Conservation (phyloP, 2,329 filamentous ascomycete genomes). For the Trichoderma lentiforme region DNA sequence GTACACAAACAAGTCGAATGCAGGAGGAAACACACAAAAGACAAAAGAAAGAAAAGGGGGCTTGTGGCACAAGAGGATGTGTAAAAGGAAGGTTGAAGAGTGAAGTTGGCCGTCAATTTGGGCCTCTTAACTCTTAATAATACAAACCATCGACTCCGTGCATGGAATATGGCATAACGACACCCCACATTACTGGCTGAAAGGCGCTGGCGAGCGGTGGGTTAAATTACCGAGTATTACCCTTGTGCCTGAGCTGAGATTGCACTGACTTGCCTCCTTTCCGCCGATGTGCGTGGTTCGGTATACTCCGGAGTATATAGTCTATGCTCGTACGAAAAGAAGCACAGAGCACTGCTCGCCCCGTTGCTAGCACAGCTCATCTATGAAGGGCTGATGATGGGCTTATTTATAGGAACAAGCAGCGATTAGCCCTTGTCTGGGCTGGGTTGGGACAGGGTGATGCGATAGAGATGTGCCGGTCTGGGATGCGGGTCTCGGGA, state of each 20-base stretch:
- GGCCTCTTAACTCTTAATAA: slow-evolving; percentile 2
- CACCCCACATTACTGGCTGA: not conserved
- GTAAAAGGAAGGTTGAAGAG: not conserved
- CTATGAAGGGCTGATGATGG: not conserved
- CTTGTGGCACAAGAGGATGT: not conserved
- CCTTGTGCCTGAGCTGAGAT: not conserved
- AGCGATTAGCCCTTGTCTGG: slow-evolving; percentile 7
- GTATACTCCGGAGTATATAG: not conserved
- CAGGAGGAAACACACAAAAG: too few species aligned
- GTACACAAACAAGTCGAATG: not conserved
- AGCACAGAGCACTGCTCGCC: not conserved
- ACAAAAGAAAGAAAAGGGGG: not conserved
- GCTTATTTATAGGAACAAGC: not conserved
- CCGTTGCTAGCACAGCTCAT: not conserved
- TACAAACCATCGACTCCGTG: not conserved
- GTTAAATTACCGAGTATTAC: slow-evolving; percentile 15
- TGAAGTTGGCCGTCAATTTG: not conserved
- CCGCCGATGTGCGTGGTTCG: not conserved
- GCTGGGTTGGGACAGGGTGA: not conserved
- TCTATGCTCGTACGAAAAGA: not conserved
- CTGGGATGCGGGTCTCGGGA: slow-evolving; percentile 14
- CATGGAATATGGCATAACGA: not conserved
- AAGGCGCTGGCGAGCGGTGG: slow-evolving; percentile 10
- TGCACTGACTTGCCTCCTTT: not conserved
- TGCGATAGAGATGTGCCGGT: slow-evolving; percentile 5